Evolutionary conservation across 78 protist species (phyloP).

Genomic region (Ministeria vibrans): DNA sequence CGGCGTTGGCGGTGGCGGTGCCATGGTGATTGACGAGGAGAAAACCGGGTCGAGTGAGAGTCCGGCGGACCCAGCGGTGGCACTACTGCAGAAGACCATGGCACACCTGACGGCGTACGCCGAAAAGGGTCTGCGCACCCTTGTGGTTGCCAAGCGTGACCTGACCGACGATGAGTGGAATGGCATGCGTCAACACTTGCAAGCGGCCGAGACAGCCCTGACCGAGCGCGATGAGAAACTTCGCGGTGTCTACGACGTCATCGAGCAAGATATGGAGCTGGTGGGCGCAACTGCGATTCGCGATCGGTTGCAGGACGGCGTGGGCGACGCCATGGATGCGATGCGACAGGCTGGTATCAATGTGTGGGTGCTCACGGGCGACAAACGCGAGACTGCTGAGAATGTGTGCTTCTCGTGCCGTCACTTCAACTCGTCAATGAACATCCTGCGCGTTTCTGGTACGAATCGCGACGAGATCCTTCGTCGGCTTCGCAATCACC

Average conservation of each 20-base stretch:
- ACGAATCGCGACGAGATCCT: too few species aligned
- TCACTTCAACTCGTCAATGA: not conserved
- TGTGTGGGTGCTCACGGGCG: slow-evolving; percentile 98
- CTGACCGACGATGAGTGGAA: not conserved
- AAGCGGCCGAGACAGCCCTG: slow-evolving; percentile 48
- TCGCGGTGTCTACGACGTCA: slow-evolving; percentile 28
- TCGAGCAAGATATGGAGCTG: slow-evolving; percentile 59
- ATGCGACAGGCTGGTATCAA: slow-evolving; percentile 68
- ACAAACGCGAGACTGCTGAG: slow-evolving; percentile 90
- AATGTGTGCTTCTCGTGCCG: slow-evolving; percentile 79
- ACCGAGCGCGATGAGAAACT: slow-evolving; percentile 37
- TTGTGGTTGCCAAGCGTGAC: slow-evolving; percentile 14
- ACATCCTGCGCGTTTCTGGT: not conserved
- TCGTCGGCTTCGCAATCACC: too few species aligned
- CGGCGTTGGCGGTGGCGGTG: not conserved
- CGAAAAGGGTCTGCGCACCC: slow-evolving; percentile 63
- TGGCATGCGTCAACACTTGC: not conserved
- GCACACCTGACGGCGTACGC: not conserved
- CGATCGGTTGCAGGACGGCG: slow-evolving; percentile 78
- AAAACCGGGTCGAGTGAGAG: too few species aligned
- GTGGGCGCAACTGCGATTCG: slow-evolving; percentile 93
- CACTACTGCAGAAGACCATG: too few species aligned
- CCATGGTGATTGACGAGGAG: not conserved
- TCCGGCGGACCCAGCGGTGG: too few species aligned
- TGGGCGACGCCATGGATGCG: slow-evolving; percentile 43